These are phyloP conservation scores for Penicillium ochrochloron DNA, from an alignment of 495 filamentous ascomycete species.

Conservation along the genomic window DNA sequence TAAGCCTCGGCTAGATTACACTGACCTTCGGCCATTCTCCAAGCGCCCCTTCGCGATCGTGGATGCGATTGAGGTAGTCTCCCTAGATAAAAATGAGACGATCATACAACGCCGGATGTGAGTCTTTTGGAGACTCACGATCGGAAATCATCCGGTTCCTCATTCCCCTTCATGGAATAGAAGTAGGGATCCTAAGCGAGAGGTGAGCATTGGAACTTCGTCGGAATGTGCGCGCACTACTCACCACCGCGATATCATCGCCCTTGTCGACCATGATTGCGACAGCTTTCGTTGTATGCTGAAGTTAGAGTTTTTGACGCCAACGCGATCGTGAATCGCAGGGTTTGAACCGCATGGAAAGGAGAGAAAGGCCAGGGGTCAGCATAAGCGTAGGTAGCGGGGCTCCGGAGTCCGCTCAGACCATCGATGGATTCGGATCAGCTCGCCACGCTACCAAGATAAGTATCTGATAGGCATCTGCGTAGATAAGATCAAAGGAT, in stretches of 20 bases:
- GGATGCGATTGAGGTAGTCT: constrained; percentile 27
- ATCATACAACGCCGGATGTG: neutral
- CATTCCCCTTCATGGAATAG: neutral
- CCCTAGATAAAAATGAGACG: constrained; percentile 11
- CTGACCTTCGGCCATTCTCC: constrained; percentile 29
- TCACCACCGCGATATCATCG: constrained; percentile 5
- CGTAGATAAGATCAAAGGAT: neutral
- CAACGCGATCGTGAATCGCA: neutral
- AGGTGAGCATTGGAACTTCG: neutral
- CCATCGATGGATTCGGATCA: neutral
- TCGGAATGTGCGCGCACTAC: neutral
- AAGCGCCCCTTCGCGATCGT: constrained; percentile 22
- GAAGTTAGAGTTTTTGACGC: neutral
- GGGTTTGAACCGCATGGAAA: neutral
- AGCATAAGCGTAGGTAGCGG: constrained; percentile 1
- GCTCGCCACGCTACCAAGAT: neutral
- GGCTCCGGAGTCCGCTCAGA: constrained; percentile 1
- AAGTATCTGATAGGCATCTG: neutral
- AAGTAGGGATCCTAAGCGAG: constrained; percentile 11
- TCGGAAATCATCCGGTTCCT: constrained; percentile 20
- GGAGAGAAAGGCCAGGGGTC: neutral
- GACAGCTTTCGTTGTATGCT: constrained; percentile 32
- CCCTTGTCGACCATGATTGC: neutral
- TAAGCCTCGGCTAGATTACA: neutral
- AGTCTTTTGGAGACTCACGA: constrained; percentile 12